A percentile compares a stretch with the other conserved stretches of the same genome.
Conservation (phyloP, 805 yeast genomes). For the Myxozyma nipponensis region DNA sequence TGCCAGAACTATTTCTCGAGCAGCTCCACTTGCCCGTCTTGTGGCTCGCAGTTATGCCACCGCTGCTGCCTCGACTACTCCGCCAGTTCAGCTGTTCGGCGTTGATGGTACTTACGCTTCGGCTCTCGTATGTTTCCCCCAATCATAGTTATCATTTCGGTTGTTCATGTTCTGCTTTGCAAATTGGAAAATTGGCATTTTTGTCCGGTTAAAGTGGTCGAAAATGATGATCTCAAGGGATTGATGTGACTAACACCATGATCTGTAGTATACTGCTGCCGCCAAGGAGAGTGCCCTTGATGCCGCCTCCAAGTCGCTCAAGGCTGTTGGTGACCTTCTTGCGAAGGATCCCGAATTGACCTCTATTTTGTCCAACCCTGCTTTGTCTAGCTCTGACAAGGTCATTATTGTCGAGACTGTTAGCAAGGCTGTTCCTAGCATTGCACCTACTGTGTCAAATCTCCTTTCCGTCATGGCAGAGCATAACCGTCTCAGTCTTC, state of each 20-base stretch:
- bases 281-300: constrained; percentile 75
- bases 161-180: background rate
- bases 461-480: constrained; percentile 82
- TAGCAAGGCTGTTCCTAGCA: constrained; percentile 48
- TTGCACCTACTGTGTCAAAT: constrained; percentile 64
- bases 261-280: constrained; percentile 66
- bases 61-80: constrained; percentile 54
- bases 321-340: constrained; percentile 52
- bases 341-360: constrained; percentile 60
- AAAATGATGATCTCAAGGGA: background rate
- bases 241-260: background rate
- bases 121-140: constrained; percentile 51
- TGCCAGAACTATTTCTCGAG: constrained; percentile 16
- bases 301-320: constrained; percentile 62
- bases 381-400: constrained; percentile 74
- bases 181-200: background rate
- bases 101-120: constrained; percentile 96
- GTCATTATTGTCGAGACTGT: constrained; percentile 61
- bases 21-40: constrained; percentile 17
- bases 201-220: too few relatives aligned
- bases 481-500: constrained; percentile 82
- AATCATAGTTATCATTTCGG: background rate
- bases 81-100: constrained; percentile 92
- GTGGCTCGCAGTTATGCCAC: constrained; percentile 36
- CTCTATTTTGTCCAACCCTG: constrained; percentile 71